Conservation (phyloP, 805 yeast species). For the Suhomyces kilbournensis region DNA sequence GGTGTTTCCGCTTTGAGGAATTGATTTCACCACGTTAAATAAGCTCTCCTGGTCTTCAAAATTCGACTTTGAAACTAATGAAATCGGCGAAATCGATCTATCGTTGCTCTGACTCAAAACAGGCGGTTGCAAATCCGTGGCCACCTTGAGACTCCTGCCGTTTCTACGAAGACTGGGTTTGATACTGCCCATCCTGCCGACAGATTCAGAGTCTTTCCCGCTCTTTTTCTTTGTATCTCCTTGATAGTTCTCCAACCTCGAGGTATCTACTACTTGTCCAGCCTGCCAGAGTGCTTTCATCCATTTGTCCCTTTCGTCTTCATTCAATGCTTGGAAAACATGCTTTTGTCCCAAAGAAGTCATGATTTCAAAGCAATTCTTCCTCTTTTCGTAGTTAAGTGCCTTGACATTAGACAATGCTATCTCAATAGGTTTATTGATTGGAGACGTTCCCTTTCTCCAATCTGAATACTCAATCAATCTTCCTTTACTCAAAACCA, state of each 20-base stretch:
- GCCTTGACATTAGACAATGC: conserved; percentile 64
- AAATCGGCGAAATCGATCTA: conserved; percentile 29
- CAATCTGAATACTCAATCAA: conserved; percentile 75
- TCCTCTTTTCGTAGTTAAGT: conserved; percentile 44
- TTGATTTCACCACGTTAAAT: conserved; percentile 37
- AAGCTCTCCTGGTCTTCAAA: conserved; percentile 20
- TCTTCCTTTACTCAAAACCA: conserved; percentile 65
- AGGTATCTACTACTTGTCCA: conserved; percentile 39
- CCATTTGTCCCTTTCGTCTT: conserved; percentile 70
- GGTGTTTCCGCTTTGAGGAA: conserved; percentile 51
- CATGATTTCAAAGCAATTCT: conserved; percentile 68
- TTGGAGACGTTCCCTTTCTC: conserved; percentile 63
- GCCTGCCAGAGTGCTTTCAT: conserved; percentile 60
- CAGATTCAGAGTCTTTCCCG: not conserved
- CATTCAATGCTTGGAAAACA: conserved; percentile 70
- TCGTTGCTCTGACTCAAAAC: conserved; percentile 4
- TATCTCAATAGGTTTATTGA: conserved; percentile 66
- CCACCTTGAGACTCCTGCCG: not conserved
- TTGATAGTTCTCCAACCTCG: conserved; percentile 6
- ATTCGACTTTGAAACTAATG: conserved; percentile 19
- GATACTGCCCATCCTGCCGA: not conserved
- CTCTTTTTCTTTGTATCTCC: not conserved
- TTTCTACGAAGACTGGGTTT: not conserved
- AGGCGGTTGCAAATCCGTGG: conserved; percentile 3
- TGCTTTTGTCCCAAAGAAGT: conserved; percentile 66